A percentile compares a stretch with the other conserved stretches of the same genome.
Conservation (phyloP, 352 stramenopile species). For the Phytopythium litorale region DNA sequence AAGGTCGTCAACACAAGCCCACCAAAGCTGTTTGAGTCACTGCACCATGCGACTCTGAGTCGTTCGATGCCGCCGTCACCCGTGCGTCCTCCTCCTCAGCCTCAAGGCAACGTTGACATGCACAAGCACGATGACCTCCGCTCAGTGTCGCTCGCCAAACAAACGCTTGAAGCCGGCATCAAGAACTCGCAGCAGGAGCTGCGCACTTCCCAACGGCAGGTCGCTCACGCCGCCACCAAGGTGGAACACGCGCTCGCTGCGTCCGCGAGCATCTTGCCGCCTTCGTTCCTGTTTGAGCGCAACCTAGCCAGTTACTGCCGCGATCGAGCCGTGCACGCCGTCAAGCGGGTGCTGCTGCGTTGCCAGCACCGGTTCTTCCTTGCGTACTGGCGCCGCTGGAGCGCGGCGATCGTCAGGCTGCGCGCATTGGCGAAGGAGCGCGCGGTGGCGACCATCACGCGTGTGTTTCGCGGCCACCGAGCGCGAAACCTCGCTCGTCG, state of each 20-base stretch:
- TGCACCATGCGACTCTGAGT: not conserved
- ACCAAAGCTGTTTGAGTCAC: not conserved
- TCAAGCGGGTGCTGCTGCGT: slow-evolving; percentile 31
- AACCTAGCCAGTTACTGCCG: slow-evolving; percentile 40
- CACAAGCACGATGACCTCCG: not conserved
- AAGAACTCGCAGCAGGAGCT: slow-evolving; percentile 1
- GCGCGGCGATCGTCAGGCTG: slow-evolving; percentile 12
- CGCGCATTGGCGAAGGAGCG: slow-evolving; percentile 23
- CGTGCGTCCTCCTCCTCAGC: not conserved
- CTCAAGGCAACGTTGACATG: not conserved
- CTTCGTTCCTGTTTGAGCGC: slow-evolving; percentile 55
- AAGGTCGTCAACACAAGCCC: not conserved
- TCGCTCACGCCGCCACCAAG: slow-evolving; percentile 18
- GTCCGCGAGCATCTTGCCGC: slow-evolving; percentile 18
- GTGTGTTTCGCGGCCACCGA: slow-evolving; percentile 40
- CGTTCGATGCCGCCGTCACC: not conserved
- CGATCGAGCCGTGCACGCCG: slow-evolving; percentile 37
- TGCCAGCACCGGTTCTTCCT: slow-evolving; percentile 56
- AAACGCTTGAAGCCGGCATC: not conserved
- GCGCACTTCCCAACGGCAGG: slow-evolving; percentile 8
- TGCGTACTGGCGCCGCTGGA: slow-evolving; percentile 41
- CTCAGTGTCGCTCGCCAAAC: not conserved
- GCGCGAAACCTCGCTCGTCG: slow-evolving; percentile 19
- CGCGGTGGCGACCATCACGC: slow-evolving; percentile 25
- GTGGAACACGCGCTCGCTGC: not conserved